Conservation (phyloP, 345 rosid genomes). For the Fremontodendron californicum region DNA sequence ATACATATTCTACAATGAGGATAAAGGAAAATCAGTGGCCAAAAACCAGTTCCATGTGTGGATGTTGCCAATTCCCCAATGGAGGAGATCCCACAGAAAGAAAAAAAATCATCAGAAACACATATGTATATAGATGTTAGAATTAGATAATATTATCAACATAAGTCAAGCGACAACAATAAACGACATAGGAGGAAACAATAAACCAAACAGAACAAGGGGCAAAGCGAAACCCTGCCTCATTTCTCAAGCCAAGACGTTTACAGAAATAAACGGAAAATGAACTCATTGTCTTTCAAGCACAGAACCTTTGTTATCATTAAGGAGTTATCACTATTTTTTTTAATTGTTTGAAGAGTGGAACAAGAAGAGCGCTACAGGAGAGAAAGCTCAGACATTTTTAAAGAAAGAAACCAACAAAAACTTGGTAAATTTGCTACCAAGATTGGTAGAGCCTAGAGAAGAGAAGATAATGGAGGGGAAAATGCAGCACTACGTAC, state of each 20-base stretch:
- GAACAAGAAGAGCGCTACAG: not conserved
- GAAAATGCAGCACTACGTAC: not conserved
- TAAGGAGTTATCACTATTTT: too few species aligned
- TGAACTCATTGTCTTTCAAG: not conserved
- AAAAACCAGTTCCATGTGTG: not conserved
- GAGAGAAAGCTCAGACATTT: not conserved
- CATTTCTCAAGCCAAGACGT: not conserved
- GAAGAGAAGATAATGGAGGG: not conserved
- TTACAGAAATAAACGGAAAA: not conserved
- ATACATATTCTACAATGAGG: too few species aligned
- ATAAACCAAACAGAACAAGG: too few species aligned
- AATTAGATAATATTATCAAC: too few species aligned
- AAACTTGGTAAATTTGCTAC: not conserved
- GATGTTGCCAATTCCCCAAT: not conserved
- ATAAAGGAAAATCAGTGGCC: not conserved
- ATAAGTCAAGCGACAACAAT: too few species aligned
- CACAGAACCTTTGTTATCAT: not conserved
- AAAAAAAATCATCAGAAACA: not conserved
- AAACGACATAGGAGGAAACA: not conserved
- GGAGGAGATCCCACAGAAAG: not conserved
- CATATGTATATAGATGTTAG: not conserved
- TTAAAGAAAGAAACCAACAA: not conserved
- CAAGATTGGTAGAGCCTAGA: not conserved
- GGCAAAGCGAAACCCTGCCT: not conserved
- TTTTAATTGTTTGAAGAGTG: not conserved